Evolutionary conservation across 805 yeast genomes (phyloP), one percentile per base, ranked within the genome.

Genomic region (Dipodascus geniculatus): DNA sequence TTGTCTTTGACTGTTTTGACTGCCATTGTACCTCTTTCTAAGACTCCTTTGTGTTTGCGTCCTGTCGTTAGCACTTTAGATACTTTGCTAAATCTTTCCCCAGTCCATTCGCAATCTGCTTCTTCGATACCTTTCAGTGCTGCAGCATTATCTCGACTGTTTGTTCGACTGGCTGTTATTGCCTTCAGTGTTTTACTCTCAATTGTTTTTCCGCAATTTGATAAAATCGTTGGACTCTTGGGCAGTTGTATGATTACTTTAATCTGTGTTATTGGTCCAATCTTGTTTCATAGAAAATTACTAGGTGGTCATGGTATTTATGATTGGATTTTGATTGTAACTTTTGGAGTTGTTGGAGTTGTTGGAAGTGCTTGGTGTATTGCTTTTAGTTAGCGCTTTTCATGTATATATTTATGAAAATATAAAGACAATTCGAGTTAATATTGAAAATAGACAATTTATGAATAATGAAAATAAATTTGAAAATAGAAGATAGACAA

Each of bases 21-120:
- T 77, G 85, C 95, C n/a, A 59, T 87, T 3, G 78, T 89, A 22
- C 96, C 96, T 1, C 66, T 88, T 23, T 87, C 96, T 1, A 89
- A 89, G 62, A 77, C 88, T 1, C 96, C 96, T 0, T 73, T 88
- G 44, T 83, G 82, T 59, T 86, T 89, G 9, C 80, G 88, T 62
- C 96, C 96, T 0, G 80, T 89, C 23, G 78, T 85, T 33, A 75
- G 89, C 1, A 80, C 88, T 0, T 62, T 85, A 38, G 95, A 86
- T 60, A 67, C 74, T 8, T 53, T 81, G 17, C 65, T 79, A 31
- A 68, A 70, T 54, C 66, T 68, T 23, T 67, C 66, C 49, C 55
- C 55, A 23, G 19, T 62, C 65, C 14, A 63, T 14, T 24, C 52
- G 11, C 48, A 22, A 48, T 28, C n/a, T 28, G 35, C 38, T 2